Evolutionary conservation across 805 yeast species (phyloP).

Genomic region (Kockiozyma suomiensis): DNA sequence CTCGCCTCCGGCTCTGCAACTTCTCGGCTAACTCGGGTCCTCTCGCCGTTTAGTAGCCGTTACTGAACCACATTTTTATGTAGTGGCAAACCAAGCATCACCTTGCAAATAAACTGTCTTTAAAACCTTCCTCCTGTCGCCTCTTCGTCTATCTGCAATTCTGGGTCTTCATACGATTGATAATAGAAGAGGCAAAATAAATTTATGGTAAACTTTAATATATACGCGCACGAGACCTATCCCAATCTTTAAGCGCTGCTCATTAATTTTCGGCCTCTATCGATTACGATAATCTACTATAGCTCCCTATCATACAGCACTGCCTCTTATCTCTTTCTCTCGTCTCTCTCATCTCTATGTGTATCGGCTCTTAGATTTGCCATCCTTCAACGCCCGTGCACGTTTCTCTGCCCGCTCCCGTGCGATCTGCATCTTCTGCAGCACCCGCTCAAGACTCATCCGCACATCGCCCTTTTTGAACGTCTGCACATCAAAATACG

Average conservation of each 20-base stretch:
- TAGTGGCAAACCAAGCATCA: too few relatives aligned
- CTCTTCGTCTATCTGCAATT: too few relatives aligned
- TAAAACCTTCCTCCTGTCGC: too few relatives aligned
- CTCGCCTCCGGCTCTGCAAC: not conserved
- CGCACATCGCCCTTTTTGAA: conserved; percentile 73
- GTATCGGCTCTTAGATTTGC: conserved; percentile 13
- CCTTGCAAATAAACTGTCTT: too few relatives aligned
- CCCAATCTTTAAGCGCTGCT: too few relatives aligned
- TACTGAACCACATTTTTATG: not conserved
- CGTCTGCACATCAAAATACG: conserved; percentile 63
- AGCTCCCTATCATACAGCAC: not conserved
- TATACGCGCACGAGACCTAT: too few relatives aligned
- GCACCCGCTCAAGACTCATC: conserved; percentile 65
- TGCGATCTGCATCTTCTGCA: conserved; percentile 46
- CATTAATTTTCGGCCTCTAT: too few relatives aligned
- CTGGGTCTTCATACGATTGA: too few relatives aligned
- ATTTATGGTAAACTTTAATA: too few relatives aligned
- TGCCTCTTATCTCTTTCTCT: not conserved
- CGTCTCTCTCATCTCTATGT: not conserved
- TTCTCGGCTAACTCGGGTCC: not conserved
- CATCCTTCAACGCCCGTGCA: conserved; percentile 9
- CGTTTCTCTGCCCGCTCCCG: conserved; percentile 28
- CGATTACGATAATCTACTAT: too few relatives aligned
- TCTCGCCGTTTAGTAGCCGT: not conserved
- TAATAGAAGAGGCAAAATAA: too few relatives aligned